phyloP scores from a whole-genome alignment of 78 protist genomes.

The Dictyostelium intermedium region DNA sequence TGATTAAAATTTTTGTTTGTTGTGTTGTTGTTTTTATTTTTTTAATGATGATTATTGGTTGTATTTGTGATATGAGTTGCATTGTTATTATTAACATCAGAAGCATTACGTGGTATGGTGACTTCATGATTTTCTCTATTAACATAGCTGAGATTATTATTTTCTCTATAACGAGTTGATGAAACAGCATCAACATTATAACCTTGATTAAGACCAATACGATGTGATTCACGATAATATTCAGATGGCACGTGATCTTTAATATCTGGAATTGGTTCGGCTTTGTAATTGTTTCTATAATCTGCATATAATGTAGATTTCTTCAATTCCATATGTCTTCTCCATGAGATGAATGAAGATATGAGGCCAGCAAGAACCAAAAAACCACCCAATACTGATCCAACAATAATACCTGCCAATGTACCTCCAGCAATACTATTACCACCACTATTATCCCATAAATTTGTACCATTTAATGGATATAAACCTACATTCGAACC shows the following conservation, averaged over 20 bases:
- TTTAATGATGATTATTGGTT: background rate
- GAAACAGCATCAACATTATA: background rate
- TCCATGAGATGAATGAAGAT: conserved; percentile 28
- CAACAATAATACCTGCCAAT: conserved; percentile 77
- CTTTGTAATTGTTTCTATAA: conserved; percentile 23
- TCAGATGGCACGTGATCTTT: conserved; percentile 55
- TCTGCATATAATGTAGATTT: conserved; percentile 54
- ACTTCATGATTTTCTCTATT: conserved; percentile 2
- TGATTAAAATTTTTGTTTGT: too few relatives aligned
- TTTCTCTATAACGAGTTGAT: conserved; percentile 8
- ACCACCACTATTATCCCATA: background rate
- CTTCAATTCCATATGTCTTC: conserved; percentile 35
- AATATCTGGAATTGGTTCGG: background rate
- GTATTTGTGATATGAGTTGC: background rate
- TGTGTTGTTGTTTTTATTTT: background rate
- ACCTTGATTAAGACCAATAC: conserved; percentile 30
- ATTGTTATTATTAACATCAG: background rate
- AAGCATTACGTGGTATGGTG: conserved; percentile 23
- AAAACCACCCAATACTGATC: conserved; percentile 62
- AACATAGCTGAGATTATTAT: conserved; percentile 3
- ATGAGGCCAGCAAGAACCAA: conserved; percentile 8
- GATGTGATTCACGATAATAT: conserved; percentile 71
- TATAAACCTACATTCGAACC: background rate
- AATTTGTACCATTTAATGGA: conserved; percentile 14
- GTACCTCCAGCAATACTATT: conserved; percentile 26